Evolutionary conservation across 495 filamentous ascomycete genomes (phyloP).

Genomic region (Trichoderma erinaceum): DNA sequence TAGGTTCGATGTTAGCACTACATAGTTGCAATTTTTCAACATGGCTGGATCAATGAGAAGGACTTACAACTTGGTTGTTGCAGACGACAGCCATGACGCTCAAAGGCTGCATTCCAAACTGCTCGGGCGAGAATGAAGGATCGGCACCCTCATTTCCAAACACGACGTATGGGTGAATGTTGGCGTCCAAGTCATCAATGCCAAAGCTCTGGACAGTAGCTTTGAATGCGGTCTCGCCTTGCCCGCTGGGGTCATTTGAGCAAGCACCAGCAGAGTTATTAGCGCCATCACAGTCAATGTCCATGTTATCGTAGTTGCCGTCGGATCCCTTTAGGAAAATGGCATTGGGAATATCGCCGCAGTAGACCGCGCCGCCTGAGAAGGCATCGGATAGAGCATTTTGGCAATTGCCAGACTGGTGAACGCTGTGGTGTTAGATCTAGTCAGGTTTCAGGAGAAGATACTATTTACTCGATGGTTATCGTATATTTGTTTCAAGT

Average conservation of each 20-base stretch:
- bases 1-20: constrained; percentile 18
- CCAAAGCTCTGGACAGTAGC: constrained; percentile 40
- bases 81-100: constrained; percentile 62
- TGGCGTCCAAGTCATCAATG: constrained; percentile 53
- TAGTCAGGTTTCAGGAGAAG: background rate
- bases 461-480: background rate
- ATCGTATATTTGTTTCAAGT: background rate
- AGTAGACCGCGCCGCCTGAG: background rate
- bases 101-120: constrained; percentile 51
- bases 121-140: constrained; percentile 41
- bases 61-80: constrained; percentile 44
- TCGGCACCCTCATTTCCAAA: constrained; percentile 55
- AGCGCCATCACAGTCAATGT: constrained; percentile 61
- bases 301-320: constrained; percentile 42
- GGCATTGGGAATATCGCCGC: background rate
- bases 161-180: constrained; percentile 59
- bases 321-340: background rate
- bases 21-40: too few species aligned
- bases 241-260: constrained; percentile 43
- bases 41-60: background rate
- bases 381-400: background rate
- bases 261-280: constrained; percentile 42
- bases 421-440: background rate
- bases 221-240: constrained; percentile 50
- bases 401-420: background rate